phyloP scores from a whole-genome alignment of 805 yeast species.

The Hanseniaspora lindneri region DNA sequence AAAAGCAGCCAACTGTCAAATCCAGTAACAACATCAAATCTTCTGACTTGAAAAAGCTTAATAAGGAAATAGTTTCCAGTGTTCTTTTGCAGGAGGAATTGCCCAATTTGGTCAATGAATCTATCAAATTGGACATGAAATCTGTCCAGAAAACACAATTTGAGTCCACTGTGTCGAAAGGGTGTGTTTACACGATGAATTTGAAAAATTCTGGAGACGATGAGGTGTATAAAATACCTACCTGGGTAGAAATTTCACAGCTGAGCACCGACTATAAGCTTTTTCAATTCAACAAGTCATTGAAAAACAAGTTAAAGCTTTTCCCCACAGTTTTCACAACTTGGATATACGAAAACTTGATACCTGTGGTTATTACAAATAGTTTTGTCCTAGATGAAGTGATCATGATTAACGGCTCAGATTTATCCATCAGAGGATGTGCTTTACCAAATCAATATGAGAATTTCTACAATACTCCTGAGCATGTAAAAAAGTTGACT shows the following conservation, averaged over 20 bases:
- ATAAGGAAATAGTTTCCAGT: constrained; percentile 5
- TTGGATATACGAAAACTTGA: constrained; percentile 51
- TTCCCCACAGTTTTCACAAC: constrained; percentile 64
- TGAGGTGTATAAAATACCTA: constrained; percentile 48
- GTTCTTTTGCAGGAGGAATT: constrained; percentile 5
- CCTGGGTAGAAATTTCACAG: constrained; percentile 45
- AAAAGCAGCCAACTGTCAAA: constrained; percentile 41
- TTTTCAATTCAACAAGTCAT: constrained; percentile 3
- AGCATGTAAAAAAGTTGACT: constrained; percentile 23
- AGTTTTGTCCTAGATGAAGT: constrained; percentile 51
- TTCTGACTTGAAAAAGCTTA: constrained; percentile 50
- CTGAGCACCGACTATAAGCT: constrained; percentile 10
- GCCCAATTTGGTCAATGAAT: constrained; percentile 11
- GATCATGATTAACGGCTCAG: constrained; percentile 63
- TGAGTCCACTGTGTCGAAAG: constrained; percentile 42
- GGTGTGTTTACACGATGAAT: constrained; percentile 46
- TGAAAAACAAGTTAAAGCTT: constrained; percentile 23
- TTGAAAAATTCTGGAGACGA: neutral
- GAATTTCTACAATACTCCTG: constrained; percentile 8
- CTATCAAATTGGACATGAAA: constrained; percentile 35
- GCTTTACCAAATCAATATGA: constrained; percentile 26
- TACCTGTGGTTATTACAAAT: constrained; percentile 64
- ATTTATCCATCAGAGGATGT: constrained; percentile 62
- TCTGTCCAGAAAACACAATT: constrained; percentile 51
- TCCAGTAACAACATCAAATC: constrained; percentile 69